Base-by-base conservation (phyloP, 139 green algal species). In the Zygnema circumcarinatum region DNA sequence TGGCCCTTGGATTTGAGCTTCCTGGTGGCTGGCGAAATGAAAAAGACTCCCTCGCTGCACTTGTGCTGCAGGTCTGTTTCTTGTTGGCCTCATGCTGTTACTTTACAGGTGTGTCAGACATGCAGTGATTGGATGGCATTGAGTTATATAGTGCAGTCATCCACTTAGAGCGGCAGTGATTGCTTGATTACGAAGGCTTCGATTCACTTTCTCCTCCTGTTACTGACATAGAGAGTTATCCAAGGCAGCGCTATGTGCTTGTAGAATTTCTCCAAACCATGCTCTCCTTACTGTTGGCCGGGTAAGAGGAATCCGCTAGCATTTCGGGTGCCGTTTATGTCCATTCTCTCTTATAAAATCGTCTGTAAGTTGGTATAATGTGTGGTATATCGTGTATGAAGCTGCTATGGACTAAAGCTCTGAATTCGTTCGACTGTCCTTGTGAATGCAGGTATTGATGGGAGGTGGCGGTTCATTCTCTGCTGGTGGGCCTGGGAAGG, bases 381-480 rank as follows among this genome's bases (percentile, higher is more conserved):
- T n/a, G n/a, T n/a, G n/a, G n/a, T n/a, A n/a, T n/a, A n/a, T n/a
- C n/a, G n/a, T n/a, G n/a, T n/a, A n/a, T n/a, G n/a, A n/a, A n/a
- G n/a, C n/a, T n/a, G n/a, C n/a, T n/a, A n/a, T n/a, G n/a, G n/a
- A n/a, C n/a, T n/a, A n/a, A n/a, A n/a, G n/a, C n/a, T n/a, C n/a
- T n/a, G n/a, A n/a, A 42, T 78, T 16, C 69, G 35, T 11, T 78
- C 7, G 36, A 36, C 11, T 78, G 3, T 42, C 35, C 11, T 11
- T 42, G 36, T 78, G 69, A 78, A 78, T 39, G 36, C 36, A 42
- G 84, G 97, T 96, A 84, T 92, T 98, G 78, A 87, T 98, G 88
- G 97, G 97, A 1, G 97, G 97, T 31, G 97, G 97, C 84, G 95
- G 94, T 78, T 97, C 94, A 47, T 99, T 99, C 92, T 96, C 93